Percentiles rank a stretch among this genome's conserved stretches.
These are phyloP conservation scores for Chlorella ohadii DNA, from an alignment of 139 green algal genomes.

Conservation along the genomic window DNA sequence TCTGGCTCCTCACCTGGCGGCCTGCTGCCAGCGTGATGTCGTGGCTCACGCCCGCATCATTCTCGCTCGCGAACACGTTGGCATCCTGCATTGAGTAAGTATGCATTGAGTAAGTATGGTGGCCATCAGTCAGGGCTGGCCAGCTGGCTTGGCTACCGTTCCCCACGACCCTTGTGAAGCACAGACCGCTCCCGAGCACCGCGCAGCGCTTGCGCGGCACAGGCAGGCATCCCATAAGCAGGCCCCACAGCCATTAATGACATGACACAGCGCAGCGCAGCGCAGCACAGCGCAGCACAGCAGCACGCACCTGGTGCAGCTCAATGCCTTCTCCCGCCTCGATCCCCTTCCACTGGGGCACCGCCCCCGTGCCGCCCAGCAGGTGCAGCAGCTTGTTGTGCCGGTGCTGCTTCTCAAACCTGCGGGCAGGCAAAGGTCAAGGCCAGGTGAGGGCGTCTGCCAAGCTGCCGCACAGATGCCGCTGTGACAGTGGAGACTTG, in stretches of 20 bases:
- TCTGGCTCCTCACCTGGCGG: constrained; percentile 33
- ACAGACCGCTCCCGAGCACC: too few species aligned
- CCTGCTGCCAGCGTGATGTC: constrained; percentile 23
- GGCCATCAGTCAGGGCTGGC: too few species aligned
- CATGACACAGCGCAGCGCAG: neutral
- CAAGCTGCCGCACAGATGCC: too few species aligned
- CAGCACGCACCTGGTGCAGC: constrained; percentile 56
- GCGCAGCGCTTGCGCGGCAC: neutral
- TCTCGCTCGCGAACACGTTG: constrained; percentile 78
- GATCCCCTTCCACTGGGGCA: constrained; percentile 41
- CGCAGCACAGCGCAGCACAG: neutral
- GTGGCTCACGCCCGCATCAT: constrained; percentile 52
- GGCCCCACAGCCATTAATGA: neutral
- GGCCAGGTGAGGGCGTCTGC: too few species aligned
- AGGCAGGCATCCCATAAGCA: too few species aligned
- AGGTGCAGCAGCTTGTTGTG: constrained; percentile 82
- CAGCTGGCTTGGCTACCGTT: too few species aligned
- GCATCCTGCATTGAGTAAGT: constrained; percentile 59
- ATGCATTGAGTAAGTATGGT: too few species aligned
- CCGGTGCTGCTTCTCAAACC: constrained; percentile 53
- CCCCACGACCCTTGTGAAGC: too few species aligned
- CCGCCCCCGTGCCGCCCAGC: constrained; percentile 61
- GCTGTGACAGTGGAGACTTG: too few species aligned
- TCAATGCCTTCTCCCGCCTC: constrained; percentile 26
- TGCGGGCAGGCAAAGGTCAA: too few species aligned